phyloP scores from a whole-genome alignment of 2,329 filamentous ascomycete species.

The Ilyonectria robusta region DNA sequence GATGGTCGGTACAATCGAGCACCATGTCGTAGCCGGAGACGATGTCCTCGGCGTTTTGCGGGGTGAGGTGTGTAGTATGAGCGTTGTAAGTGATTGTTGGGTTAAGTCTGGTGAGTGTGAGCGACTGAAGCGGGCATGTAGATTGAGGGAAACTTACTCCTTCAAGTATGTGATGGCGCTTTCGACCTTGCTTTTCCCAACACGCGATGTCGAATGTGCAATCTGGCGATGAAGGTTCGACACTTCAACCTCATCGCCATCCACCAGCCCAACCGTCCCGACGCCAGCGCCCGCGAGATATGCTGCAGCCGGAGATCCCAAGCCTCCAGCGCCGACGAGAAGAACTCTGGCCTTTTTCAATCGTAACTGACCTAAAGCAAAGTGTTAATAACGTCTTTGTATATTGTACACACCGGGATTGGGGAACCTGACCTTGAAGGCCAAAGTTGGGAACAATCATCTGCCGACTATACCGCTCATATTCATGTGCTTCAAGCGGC shows the following conservation, averaged over 20 bases:
- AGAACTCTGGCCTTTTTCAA: conserved; percentile 80
- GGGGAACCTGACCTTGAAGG: conserved; percentile 71
- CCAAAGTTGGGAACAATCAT: conserved; percentile 90
- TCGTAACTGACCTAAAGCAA: conserved; percentile 76
- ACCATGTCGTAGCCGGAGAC: conserved; percentile 84
- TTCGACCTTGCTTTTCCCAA: conserved; percentile 85
- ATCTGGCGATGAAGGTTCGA: conserved; percentile 96
- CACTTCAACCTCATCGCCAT: conserved; percentile 88
- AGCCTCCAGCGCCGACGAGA: conserved; percentile 87
- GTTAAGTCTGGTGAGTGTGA: conserved; percentile 73
- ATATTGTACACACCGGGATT: background rate
- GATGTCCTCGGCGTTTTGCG: conserved; percentile 76
- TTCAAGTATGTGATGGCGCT: conserved; percentile 76
- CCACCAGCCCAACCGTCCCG: conserved; percentile 85
- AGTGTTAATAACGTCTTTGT: conserved; percentile 1
- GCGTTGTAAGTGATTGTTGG: conserved; percentile 76
- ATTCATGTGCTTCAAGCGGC: conserved; percentile 81
- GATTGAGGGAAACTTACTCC: conserved; percentile 57
- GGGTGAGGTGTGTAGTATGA: conserved; percentile 75
- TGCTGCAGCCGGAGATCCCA: conserved; percentile 93
- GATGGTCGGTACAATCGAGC: conserved; percentile 96
- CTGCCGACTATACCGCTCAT: conserved; percentile 89
- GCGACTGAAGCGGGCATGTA: background rate
- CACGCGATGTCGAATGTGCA: conserved; percentile 78
- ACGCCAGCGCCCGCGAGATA: conserved; percentile 94